Evolutionary conservation across 2,329 filamentous ascomycete species (phyloP).

Genomic region (Chaetomium globosum): DNA sequence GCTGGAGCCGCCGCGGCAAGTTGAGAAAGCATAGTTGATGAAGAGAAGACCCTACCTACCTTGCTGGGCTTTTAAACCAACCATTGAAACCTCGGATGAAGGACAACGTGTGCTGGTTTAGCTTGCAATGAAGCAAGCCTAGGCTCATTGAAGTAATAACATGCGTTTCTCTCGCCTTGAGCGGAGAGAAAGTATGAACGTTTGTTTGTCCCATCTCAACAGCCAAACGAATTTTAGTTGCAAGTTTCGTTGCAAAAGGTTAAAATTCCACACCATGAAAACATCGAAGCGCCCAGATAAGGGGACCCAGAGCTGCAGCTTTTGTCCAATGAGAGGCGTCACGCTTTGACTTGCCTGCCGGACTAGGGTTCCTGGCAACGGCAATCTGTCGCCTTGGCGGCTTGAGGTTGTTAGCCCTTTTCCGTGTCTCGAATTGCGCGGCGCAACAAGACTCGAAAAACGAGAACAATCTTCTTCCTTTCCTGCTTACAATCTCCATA

Average conservation of each 20-base stretch:
- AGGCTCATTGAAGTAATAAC: neutral
- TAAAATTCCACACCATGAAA: slow-evolving; percentile 7
- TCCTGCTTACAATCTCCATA: neutral
- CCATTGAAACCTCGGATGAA: neutral
- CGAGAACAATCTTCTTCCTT: neutral
- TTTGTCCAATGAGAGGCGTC: slow-evolving; percentile 14
- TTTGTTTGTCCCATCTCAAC: neutral
- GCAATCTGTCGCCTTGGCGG: slow-evolving; percentile 17
- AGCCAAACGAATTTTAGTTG: neutral
- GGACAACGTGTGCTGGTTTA: neutral
- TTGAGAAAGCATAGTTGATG: neutral
- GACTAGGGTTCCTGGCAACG: slow-evolving; percentile 14
- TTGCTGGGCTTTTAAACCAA: neutral
- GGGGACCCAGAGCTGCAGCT: neutral
- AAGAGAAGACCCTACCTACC: slow-evolving; percentile 21
- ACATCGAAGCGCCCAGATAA: slow-evolving; percentile 4
- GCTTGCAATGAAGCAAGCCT: neutral
- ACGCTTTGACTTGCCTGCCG: slow-evolving; percentile 19
- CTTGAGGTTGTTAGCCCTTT: slow-evolving; percentile 7
- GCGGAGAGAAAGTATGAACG: neutral
- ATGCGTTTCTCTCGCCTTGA: neutral
- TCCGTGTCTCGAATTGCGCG: slow-evolving; percentile 19
- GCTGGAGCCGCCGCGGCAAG: slow-evolving; percentile 60
- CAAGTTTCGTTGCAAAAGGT: too few species aligned
- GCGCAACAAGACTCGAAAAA: slow-evolving; percentile 12